A percentile compares a stretch with the other conserved stretches of the same genome.
Evolutionary conservation across 75 land plant species (phyloP).

Genomic region (Cupressus sempervirens): DNA sequence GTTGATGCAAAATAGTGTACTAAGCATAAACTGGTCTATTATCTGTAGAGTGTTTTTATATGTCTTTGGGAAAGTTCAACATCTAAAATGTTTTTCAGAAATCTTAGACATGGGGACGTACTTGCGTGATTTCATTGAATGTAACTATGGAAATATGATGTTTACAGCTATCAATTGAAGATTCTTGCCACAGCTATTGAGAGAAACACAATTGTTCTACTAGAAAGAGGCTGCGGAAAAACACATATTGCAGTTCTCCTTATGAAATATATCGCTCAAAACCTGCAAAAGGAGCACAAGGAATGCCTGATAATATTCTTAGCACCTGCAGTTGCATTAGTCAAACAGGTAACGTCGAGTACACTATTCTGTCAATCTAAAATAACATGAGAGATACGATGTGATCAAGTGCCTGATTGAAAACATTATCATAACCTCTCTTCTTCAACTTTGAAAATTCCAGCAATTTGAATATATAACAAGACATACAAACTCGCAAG

Average conservation of each 20-base stretch:
- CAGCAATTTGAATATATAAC: conserved; percentile 74
- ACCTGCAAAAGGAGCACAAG: neutral
- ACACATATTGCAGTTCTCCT: conserved; percentile 24
- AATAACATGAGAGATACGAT: neutral
- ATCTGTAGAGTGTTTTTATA: too few species aligned
- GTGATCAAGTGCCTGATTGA: neutral
- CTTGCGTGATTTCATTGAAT: too few species aligned
- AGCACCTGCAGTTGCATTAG: conserved; percentile 30
- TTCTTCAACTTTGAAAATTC: neutral
- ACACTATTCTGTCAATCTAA: too few species aligned
- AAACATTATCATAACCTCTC: neutral
- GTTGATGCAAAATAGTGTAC: too few species aligned
- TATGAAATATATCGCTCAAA: neutral
- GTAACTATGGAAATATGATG: too few species aligned
- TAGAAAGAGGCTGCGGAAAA: conserved; percentile 22
- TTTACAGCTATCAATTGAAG: conserved; percentile 16
- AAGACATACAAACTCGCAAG: conserved; percentile 49
- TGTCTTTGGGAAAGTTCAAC: too few species aligned
- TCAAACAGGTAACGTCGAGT: conserved; percentile 26
- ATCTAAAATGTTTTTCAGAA: too few species aligned
- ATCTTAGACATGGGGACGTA: too few species aligned
- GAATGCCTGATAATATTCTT: conserved; percentile 28
- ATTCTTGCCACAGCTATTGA: neutral
- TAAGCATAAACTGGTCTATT: too few species aligned
- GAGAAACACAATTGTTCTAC: conserved; percentile 14